Evolutionary conservation across 305 asterid species (phyloP), one percentile per base, ranked within the genome.

Genomic region (Vinca major): DNA sequence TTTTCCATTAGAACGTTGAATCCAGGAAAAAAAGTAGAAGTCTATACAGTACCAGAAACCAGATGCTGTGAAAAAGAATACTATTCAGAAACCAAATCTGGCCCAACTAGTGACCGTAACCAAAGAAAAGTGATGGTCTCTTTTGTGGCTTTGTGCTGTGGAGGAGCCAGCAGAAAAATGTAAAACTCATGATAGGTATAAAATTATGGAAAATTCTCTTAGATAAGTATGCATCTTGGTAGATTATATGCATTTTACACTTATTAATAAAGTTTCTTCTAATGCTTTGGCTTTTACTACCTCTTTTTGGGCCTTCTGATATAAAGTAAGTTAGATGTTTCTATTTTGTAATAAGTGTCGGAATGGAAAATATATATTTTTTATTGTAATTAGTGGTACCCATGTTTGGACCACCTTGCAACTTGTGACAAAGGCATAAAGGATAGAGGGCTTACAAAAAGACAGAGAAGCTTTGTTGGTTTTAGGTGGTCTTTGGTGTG

Each of bases 401-500:
- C 13, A 63, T 19, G 12, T 45, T 45, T 12, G 55, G 68, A 63
- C 54, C 68, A 19, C 40, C 55, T 45, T 44, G 54, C 55, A 39
- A 16, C 43, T 19, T 20, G 1, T 19, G 67, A 63, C 52, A 63
- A 63, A 41, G 54, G 54, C 40, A 9, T 4, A 43, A 43, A 20
- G 8, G 8, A 63, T 13, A 63, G 39, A 2, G 4, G 10, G 4
- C 33, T 26, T 26, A 33, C 1, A 11, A 45, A 63, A 39, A 20
- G 51, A 63, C 68, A 12, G 5, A 21, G 66, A 19, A 45, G 65
- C 33, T 13, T 63, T 11, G 20, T 63, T 63, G 10, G 11, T 63
- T 63, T 5, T 45, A 16, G 7, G 48, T 9, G 14, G 36, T 4
- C 36, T 54, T 39, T 52, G 63, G 71, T 17, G 50, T 62, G 64